phyloP scores from a whole-genome alignment of 2,329 filamentous ascomycete genomes.

The Trichophyton simii region DNA sequence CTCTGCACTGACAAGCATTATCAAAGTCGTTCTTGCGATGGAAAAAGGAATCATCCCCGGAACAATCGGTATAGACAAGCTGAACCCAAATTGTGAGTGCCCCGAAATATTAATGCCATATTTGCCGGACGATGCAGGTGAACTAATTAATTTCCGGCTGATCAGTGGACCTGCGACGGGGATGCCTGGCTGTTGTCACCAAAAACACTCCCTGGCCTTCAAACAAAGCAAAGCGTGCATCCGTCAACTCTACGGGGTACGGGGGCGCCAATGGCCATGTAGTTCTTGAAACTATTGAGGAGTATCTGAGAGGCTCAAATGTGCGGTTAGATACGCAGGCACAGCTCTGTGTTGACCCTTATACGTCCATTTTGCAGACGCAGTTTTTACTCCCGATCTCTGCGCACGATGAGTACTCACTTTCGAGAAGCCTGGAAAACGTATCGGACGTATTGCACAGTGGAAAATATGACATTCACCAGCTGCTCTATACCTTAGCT shows the following conservation, averaged over 20 bases:
- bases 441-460: neutral
- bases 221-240: conserved; percentile 4
- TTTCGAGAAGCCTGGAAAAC: conserved; percentile 1
- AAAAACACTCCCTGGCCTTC: no score
- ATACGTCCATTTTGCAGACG: neutral
- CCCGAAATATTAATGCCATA: neutral
- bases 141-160: neutral
- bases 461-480: neutral
- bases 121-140: no score
- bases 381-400: neutral
- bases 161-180: no score
- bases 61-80: conserved; percentile 10
- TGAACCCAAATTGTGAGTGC: conserved; percentile 2
- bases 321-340: no score
- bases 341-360: neutral
- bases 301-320: no score
- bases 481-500: neutral
- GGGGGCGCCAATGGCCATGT: conserved; percentile 10
- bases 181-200: no score
- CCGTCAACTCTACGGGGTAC: conserved; percentile 16
- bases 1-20: conserved; percentile 19
- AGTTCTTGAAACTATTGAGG: conserved; percentile 5
- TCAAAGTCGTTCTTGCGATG: conserved; percentile 19
- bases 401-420: conserved; percentile 2
- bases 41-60: conserved; percentile 21